Conservation (phyloP, 208 protist genomes). For the Phytomonas sp. region DNA sequence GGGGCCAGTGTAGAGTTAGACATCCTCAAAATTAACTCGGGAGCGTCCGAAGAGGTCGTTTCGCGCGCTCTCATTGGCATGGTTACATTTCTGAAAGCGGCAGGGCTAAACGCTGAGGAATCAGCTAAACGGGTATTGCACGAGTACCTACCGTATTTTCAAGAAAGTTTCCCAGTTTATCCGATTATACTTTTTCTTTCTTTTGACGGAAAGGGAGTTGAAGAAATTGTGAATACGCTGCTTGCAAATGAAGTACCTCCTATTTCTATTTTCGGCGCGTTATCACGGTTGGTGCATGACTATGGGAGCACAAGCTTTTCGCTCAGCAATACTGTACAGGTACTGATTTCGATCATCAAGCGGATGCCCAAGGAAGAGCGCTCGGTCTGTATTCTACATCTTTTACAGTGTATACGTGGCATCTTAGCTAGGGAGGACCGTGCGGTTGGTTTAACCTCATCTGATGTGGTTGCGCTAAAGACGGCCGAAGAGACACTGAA, state of each 20-base stretch:
- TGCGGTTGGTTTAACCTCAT: slow-evolving; percentile 18
- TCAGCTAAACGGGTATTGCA: slow-evolving; percentile 45
- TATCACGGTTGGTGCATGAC: slow-evolving; percentile 38
- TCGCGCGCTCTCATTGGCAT: slow-evolving; percentile 31
- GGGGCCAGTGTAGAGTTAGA: slow-evolving; percentile 78
- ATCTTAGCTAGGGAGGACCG: slow-evolving; percentile 39
- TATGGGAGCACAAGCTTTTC: slow-evolving; percentile 24
- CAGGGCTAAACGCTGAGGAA: slow-evolving; percentile 31
- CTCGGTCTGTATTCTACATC: slow-evolving; percentile 35
- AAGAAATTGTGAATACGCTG: slow-evolving; percentile 24
- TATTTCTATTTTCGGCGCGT: slow-evolving; percentile 35
- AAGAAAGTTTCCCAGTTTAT: slow-evolving; percentile 45
- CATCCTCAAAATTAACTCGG: slow-evolving; percentile 62
- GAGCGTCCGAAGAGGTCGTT: slow-evolving; percentile 34
- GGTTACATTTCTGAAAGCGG: slow-evolving; percentile 48
- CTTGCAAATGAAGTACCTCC: slow-evolving; percentile 34
- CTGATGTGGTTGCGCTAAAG: slow-evolving; percentile 29
- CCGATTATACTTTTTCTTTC: slow-evolving; percentile 64
- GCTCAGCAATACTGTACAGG: slow-evolving; percentile 23
- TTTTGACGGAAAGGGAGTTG: slow-evolving; percentile 23
- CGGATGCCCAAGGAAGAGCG: slow-evolving; percentile 27
- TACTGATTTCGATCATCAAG: slow-evolving; percentile 30
- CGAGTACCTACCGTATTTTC: slow-evolving; percentile 58
- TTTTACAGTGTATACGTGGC: slow-evolving; percentile 59
- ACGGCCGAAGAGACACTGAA: slow-evolving; percentile 14